phyloP scores from a whole-genome alignment of 2,329 filamentous ascomycete species.

The Westerdykella sp. region DNA sequence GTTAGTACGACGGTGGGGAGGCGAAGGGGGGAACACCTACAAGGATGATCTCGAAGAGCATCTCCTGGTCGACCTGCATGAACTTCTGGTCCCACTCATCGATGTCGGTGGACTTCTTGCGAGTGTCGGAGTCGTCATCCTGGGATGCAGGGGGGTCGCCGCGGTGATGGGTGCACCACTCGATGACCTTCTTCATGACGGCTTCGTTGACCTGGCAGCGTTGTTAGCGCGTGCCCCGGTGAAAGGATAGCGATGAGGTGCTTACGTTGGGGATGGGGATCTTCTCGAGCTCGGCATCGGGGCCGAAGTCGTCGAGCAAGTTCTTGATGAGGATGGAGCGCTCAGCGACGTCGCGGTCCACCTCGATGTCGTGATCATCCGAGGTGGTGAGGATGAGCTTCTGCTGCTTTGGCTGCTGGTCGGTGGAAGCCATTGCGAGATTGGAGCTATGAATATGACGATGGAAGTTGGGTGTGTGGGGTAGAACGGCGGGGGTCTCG shows the following conservation, averaged over 20 bases:
- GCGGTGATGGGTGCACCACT: conserved; percentile 96
- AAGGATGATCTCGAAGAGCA: conserved; percentile 98
- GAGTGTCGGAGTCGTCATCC: conserved; percentile 87
- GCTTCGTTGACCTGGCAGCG: conserved; percentile 68
- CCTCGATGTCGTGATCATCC: conserved; percentile 41
- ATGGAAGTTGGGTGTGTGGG: not conserved
- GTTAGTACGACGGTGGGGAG: conserved; percentile 10
- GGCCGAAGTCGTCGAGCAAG: conserved; percentile 89
- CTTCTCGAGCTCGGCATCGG: conserved; percentile 50
- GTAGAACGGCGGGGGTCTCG: too few species aligned
- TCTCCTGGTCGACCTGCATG: conserved; percentile 99
- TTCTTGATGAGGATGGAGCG: conserved; percentile 96
- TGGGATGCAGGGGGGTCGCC: conserved; percentile 73
- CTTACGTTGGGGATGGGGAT: conserved; percentile 78
- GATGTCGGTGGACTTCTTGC: conserved; percentile 98
- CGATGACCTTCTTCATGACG: conserved; percentile 90
- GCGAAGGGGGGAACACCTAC: conserved; percentile 46
- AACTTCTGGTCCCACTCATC: conserved; percentile 99
- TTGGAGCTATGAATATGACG: not conserved
- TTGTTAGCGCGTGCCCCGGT: conserved; percentile 20
- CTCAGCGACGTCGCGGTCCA: conserved; percentile 73
- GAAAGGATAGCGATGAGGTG: conserved; percentile 3
- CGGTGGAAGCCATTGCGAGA: conserved; percentile 20
- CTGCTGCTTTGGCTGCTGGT: conserved; percentile 13
- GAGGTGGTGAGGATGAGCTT: conserved; percentile 42